Base-by-base conservation (phyloP, 257 asterid species). In the Eustoma russellianum region DNA sequence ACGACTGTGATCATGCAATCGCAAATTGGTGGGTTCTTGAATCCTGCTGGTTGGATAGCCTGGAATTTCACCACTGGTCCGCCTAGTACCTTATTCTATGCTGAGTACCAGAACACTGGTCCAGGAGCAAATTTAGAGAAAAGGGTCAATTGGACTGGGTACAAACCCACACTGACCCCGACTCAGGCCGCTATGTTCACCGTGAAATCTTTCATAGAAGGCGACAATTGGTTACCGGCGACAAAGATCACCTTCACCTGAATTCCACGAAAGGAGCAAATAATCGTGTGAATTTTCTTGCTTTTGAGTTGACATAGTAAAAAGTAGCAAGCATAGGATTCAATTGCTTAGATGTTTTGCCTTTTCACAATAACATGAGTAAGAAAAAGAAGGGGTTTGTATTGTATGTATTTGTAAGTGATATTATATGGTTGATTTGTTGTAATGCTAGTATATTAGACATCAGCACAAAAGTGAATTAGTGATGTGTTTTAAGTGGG, bases 91-190 rank as follows among this genome's bases (percentile, higher is more conserved):
- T 82, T 85, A 17, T 75, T 80, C 62, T 88, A 85, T n/a, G 94
- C 78, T 0, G 97, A 88, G 82, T 66, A 71, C 52, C 76, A 48
- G 48, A 88, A 88, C 56, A 82, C 63, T 0, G 97, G 97, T 33
- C 81, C 75, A 1, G 95, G 97, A 0, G 55, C 97, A 0, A 43
- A 40, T 35, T 71, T 81, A 0, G 24, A 52, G 0, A 30, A 45
- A 2, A 67, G 95, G 67, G 86, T 88, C 1, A 82, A 51, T 11
- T 88, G 97, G 97, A 65, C 76, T 13, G 95, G 95, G 4, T 79
- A 69, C 44, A 69, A 45, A 53, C 66, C 83, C 67, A 66, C 18
- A 0, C 50, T 85, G 13, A 65, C 85, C 0, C 44, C 66, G 0
- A 66, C 5, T 14, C 41, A 80, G 56, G 93, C 83, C 18, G 53